These are phyloP conservation scores for Ceratocystis albifundus DNA, from an alignment of 2,329 filamentous ascomycete genomes.

Conservation along the genomic window DNA sequence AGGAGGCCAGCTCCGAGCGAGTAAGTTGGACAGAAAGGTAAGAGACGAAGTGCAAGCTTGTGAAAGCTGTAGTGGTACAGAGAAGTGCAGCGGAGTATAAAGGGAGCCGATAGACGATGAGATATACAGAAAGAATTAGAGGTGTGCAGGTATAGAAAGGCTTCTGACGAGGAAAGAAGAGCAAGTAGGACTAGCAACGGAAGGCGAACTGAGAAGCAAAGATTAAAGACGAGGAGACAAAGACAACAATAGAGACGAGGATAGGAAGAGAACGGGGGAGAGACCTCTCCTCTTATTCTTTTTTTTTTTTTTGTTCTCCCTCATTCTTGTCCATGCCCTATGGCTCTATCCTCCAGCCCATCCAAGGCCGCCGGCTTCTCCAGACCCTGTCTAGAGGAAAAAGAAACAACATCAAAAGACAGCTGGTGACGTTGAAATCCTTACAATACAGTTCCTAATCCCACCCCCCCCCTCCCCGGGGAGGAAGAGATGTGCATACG, in stretches of 20 bases:
- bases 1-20: constrained; percentile 16
- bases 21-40: neutral
- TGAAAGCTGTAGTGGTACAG: neutral
- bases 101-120: neutral
- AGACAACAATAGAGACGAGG: neutral
- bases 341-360: neutral
- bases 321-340: neutral
- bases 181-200: neutral
- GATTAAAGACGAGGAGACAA: neutral
- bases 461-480: too few relatives aligned
- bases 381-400: neutral
- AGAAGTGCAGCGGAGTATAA: neutral
- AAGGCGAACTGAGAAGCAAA: neutral
- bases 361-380: neutral
- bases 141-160: neutral
- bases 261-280: neutral
- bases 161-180: neutral
- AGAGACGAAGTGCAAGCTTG: neutral
- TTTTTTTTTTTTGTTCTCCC: constrained; percentile 1
- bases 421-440: neutral
- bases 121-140: neutral
- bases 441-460: neutral
- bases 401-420: constrained; percentile 8
- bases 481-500: neutral
- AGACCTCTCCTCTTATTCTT: neutral